phyloP scores from a whole-genome alignment of 2,329 filamentous ascomycete species.

The Alternaria sp. region DNA sequence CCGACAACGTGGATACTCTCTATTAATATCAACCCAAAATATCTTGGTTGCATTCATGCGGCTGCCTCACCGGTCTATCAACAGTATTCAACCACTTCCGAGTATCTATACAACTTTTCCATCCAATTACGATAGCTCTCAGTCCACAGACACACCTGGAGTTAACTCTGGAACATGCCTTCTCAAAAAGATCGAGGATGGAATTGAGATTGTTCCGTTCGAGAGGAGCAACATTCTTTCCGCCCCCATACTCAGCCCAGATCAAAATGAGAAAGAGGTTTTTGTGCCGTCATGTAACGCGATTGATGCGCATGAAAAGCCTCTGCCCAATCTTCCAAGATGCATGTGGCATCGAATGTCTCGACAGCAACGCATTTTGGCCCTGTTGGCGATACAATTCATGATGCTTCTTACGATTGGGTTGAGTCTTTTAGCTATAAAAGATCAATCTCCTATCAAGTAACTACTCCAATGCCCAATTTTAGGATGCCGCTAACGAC shows the following conservation, averaged over 20 bases:
- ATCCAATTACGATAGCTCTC: slow-evolving; percentile 13
- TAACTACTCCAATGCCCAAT: neutral
- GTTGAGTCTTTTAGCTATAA: slow-evolving; percentile 23
- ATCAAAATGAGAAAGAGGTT: slow-evolving; percentile 41
- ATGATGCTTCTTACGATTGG: slow-evolving; percentile 27
- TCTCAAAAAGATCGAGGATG: slow-evolving; percentile 32
- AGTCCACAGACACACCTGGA: slow-evolving; percentile 13
- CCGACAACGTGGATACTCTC: neutral
- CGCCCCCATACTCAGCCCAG: slow-evolving; percentile 38
- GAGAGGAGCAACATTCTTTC: slow-evolving; percentile 34
- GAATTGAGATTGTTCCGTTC: slow-evolving; percentile 44
- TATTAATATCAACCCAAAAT: neutral
- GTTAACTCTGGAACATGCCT: slow-evolving; percentile 23
- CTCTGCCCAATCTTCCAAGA: slow-evolving; percentile 33
- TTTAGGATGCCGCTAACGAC: neutral
- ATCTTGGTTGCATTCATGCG: slow-evolving; percentile 28
- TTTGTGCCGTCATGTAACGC: slow-evolving; percentile 17
- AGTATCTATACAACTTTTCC: slow-evolving; percentile 41
- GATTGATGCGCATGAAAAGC: slow-evolving; percentile 24
- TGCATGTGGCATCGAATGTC: slow-evolving; percentile 33
- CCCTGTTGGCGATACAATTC: slow-evolving; percentile 31
- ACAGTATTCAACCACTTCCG: slow-evolving; percentile 35
- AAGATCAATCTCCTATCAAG: slow-evolving; percentile 12
- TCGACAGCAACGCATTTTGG: slow-evolving; percentile 29
- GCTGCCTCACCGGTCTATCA: slow-evolving; percentile 33